These are phyloP conservation scores for Trichoderma arundinaceum DNA, from an alignment of 2,329 filamentous ascomycete genomes.

Conservation along the genomic window DNA sequence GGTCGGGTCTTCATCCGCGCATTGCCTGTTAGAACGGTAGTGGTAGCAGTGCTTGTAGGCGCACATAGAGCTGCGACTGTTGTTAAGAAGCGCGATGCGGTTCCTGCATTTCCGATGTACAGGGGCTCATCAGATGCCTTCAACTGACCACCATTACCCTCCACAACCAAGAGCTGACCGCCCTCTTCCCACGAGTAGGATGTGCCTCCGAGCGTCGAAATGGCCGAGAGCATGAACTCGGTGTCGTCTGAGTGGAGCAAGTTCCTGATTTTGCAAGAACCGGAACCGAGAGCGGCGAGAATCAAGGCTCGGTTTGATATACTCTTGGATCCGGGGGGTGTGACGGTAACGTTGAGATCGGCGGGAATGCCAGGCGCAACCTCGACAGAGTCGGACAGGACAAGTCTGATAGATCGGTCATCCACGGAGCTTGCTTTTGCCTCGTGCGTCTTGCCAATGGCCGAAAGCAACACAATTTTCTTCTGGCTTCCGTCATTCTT, in stretches of 20 bases:
- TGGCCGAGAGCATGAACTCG: slow-evolving; percentile 95
- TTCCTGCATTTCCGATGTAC: slow-evolving; percentile 96
- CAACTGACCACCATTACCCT: slow-evolving; percentile 87
- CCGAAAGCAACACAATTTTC: slow-evolving; percentile 90
- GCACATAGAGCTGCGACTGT: slow-evolving; percentile 86
- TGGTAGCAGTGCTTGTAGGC: slow-evolving; percentile 62
- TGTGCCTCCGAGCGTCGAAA: slow-evolving; percentile 81
- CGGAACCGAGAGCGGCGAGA: slow-evolving; percentile 87
- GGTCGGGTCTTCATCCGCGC: slow-evolving; percentile 94
- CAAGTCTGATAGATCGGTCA: slow-evolving; percentile 80
- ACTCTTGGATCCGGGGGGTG: slow-evolving; percentile 94
- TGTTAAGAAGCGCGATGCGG: slow-evolving; percentile 92
- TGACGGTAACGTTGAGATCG: slow-evolving; percentile 72
- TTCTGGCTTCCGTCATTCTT: slow-evolving; percentile 96
- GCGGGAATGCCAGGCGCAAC: slow-evolving; percentile 74
- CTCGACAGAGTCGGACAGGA: slow-evolving; percentile 78
- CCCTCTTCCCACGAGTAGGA: slow-evolving; percentile 93
- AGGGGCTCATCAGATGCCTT: slow-evolving; percentile 76
- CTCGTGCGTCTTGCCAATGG: slow-evolving; percentile 87
- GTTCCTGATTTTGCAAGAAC: slow-evolving; percentile 87
- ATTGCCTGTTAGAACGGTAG: slow-evolving; percentile 89
- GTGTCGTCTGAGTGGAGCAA: slow-evolving; percentile 96
- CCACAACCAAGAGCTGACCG: slow-evolving; percentile 87
- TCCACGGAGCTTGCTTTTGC: slow-evolving; percentile 87
- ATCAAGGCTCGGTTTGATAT: slow-evolving; percentile 95